A percentile compares a stretch with the other conserved stretches of the same genome.
Conservation (phyloP, 2,329 filamentous ascomycete species). For the Sporothrix pseudoabietina region DNA sequence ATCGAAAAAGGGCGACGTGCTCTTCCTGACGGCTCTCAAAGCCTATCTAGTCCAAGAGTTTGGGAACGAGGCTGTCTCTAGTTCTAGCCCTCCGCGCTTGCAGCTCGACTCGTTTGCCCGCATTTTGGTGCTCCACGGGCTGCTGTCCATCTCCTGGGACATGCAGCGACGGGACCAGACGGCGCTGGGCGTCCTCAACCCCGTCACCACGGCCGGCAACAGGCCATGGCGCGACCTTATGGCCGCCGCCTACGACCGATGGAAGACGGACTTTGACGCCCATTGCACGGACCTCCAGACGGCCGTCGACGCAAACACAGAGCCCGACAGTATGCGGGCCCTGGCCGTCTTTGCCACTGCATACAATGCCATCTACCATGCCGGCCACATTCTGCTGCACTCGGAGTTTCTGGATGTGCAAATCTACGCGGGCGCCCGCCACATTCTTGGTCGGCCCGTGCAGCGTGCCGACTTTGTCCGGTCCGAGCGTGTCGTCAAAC, state of each 20-base stretch:
- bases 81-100: constrained; percentile 13
- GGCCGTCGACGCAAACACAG: background rate
- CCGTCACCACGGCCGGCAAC: background rate
- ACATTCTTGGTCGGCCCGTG: constrained; percentile 34
- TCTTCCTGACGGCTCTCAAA: background rate
- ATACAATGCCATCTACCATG: constrained; percentile 32
- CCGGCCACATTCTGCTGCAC: constrained; percentile 28
- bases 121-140: constrained; percentile 33
- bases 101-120: constrained; percentile 23
- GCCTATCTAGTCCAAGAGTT: background rate
- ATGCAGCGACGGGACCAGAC: constrained; percentile 36
- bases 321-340: background rate
- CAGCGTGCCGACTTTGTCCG: constrained; percentile 32
- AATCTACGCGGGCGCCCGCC: constrained; percentile 34
- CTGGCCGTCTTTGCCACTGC: constrained; percentile 25
- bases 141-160: constrained; percentile 34
- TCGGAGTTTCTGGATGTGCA: constrained; percentile 34
- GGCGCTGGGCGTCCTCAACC: constrained; percentile 21
- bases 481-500: constrained; percentile 31
- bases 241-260: constrained; percentile 26
- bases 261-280: constrained; percentile 33
- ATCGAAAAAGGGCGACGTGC: background rate
- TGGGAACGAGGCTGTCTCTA: background rate
- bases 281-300: constrained; percentile 4
- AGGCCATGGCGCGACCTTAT: constrained; percentile 28